A percentile compares a stretch with the other conserved stretches of the same genome.
Conservation (phyloP, 1,139 yeast genomes). For the Yamadazyma diospyri region DNA sequence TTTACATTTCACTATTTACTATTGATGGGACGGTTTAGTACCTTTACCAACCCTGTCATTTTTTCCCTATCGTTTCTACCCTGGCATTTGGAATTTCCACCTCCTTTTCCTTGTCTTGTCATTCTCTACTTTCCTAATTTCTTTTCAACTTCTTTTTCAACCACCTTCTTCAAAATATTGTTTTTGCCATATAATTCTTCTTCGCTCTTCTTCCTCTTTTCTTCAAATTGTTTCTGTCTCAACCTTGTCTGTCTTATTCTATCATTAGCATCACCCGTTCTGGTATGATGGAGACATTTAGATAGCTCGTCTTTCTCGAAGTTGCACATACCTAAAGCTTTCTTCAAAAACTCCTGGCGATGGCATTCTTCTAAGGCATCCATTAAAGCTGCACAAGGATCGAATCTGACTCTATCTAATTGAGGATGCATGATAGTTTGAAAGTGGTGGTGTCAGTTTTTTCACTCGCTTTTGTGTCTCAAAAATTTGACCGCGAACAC, state of each 20-base stretch:
- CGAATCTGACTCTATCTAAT: conserved; percentile 42
- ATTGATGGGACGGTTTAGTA: no score
- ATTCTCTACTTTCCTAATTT: neutral
- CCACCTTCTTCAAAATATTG: conserved; percentile 62
- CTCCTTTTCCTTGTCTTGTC: neutral
- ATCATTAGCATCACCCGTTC: conserved; percentile 63
- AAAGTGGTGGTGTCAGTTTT: no score
- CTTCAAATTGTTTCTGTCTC: conserved; percentile 52
- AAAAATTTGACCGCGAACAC: no score
- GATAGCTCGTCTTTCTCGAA: conserved; percentile 76
- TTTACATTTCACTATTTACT: conserved; percentile 2
- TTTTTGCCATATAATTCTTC: conserved; percentile 84
- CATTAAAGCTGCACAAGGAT: conserved; percentile 73
- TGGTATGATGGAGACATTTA: conserved; percentile 74
- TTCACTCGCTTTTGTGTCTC: neutral
- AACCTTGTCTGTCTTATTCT: conserved; percentile 57
- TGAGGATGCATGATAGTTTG: conserved; percentile 57
- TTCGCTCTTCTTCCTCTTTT: conserved; percentile 56
- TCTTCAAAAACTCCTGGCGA: conserved; percentile 61
- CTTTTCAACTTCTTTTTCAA: conserved; percentile 27
- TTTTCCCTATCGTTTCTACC: no score
- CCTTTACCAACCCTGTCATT: no score
- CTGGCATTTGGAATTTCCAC: neutral
- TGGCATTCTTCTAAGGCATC: conserved; percentile 91
- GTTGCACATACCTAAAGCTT: conserved; percentile 85